Evolutionary conservation across 257 asterid genomes (phyloP).

Genomic region (Knoxia roxburghii): DNA sequence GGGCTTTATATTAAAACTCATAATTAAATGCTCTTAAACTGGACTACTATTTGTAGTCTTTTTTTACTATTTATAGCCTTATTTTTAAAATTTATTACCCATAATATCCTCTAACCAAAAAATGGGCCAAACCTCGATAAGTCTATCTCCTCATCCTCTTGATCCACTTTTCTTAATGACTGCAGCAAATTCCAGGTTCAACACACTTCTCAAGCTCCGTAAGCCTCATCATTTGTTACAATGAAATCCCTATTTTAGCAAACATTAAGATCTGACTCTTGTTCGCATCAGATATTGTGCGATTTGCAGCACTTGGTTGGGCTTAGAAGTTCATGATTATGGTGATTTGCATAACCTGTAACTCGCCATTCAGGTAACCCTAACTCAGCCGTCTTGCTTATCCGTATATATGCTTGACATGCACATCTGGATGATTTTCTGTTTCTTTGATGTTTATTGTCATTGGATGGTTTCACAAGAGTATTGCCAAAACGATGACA

Average conservation of each 20-base stretch:
- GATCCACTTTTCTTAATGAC: slow-evolving; percentile 74
- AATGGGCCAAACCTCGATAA: too few relatives aligned
- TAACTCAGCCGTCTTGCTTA: slow-evolving; percentile 69
- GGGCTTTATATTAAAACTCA: too few relatives aligned
- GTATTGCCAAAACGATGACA: slow-evolving; percentile 98
- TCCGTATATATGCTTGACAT: slow-evolving; percentile 94
- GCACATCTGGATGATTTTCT: slow-evolving; percentile 95
- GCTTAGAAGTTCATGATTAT: slow-evolving; percentile 88
- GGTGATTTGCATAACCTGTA: slow-evolving; percentile 85
- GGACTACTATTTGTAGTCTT: too few relatives aligned
- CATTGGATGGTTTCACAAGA: slow-evolving; percentile 58
- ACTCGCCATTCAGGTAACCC: slow-evolving; percentile 91
- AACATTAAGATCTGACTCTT: slow-evolving; percentile 83
- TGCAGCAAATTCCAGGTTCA: slow-evolving; percentile 93
- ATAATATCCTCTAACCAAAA: too few relatives aligned
- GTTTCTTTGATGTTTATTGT: slow-evolving; percentile 77
- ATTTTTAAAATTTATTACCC: too few relatives aligned
- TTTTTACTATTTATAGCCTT: too few relatives aligned
- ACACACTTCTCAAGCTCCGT: slow-evolving; percentile 87
- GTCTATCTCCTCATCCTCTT: slow-evolving; percentile 84
- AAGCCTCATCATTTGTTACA: slow-evolving; percentile 95
- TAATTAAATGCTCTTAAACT: too few relatives aligned
- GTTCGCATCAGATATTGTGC: slow-evolving; percentile 84
- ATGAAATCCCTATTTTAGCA: slow-evolving; percentile 92
- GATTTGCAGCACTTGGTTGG: slow-evolving; percentile 79